phyloP scores from a whole-genome alignment of 208 protist species.

The Acanthamoeba castellanii region DNA sequence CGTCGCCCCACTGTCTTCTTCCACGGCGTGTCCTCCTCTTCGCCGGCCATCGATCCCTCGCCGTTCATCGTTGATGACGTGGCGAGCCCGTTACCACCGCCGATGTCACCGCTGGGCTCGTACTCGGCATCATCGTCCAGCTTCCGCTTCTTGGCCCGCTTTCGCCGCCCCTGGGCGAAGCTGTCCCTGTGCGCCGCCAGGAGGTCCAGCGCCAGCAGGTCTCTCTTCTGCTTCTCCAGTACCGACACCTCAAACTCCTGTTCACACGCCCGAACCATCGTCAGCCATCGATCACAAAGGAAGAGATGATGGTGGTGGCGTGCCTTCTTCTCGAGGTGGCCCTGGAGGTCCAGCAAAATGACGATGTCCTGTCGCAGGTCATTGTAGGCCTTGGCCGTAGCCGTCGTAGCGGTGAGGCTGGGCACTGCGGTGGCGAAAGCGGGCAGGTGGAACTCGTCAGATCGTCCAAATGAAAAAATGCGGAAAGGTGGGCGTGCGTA shows the following conservation, averaged over 20 bases:
- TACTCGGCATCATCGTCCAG: conserved; percentile 7
- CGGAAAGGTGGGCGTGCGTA: not conserved
- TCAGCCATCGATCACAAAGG: no score
- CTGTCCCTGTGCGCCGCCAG: not conserved
- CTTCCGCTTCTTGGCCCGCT: conserved; percentile 1
- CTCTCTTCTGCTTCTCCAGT: conserved; percentile 6
- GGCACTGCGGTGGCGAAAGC: not conserved
- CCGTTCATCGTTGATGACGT: not conserved
- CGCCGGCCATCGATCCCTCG: not conserved
- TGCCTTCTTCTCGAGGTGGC: conserved; percentile 6
- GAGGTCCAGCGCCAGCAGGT: conserved; percentile 12
- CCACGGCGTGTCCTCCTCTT: conserved; percentile 3
- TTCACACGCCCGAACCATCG: not conserved
- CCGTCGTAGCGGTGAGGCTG: not conserved
- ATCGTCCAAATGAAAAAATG: not conserved
- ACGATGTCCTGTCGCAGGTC: conserved; percentile 50
- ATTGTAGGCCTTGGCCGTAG: conserved; percentile 4
- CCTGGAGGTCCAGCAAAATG: conserved; percentile 25
- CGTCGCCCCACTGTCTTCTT: not conserved
- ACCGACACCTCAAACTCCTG: conserved; percentile 10
- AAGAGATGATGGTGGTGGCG: not conserved
- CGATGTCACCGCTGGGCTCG: not conserved
- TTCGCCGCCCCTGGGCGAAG: conserved; percentile 14
- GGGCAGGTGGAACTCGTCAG: not conserved
- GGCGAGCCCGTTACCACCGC: not conserved